Evolutionary conservation across 1,284 basidiomycete species (phyloP), one percentile per base, ranked within the genome.

Genomic region (Leccinum angustisporum): DNA sequence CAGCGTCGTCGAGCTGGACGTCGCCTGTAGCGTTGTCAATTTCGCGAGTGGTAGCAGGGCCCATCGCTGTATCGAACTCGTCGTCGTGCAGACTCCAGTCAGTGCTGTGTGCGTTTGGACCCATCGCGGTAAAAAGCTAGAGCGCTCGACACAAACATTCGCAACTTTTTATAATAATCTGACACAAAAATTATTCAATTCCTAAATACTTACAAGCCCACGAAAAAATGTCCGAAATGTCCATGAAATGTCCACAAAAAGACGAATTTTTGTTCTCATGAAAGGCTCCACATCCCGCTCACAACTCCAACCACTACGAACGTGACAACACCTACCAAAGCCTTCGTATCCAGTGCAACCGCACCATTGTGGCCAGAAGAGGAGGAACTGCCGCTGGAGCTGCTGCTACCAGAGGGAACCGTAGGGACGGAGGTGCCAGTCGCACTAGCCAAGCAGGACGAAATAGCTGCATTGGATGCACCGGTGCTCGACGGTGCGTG

Each of bases 391-490:
- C 70, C 66, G 11, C 70, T 54, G 6, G 76, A 66, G 27, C 66
- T 52, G 11, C 50, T 11, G 38, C 66, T 52, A 5, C 54, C 34
- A 6, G 72, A 63, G 4, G 84, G 82, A 21, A 85, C 76, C 16
- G 80, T 81, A 3, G 90, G 90, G 5, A 86, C 85, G 73, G 88
- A 90, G 0, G 88, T 87, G 16, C 89, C 85, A 14, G 80, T 76
- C 8, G 90, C 86, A 67, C 83, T 86, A 13, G 88, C 74, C 40
- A 95, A 75, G 75, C 94, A 96, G 8, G 87, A 86, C 56, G 79
- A 81, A 36, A 86, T 90, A 38, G 85, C 91, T 40, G 83, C 76
- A 62, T 82, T 81, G 18, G 87, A 85, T 56, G 85, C 83, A 34
- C 81, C 75, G 16, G 80, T 79, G 38, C 78, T 75, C 21, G 86